Percentiles rank a stretch among this genome's conserved stretches.
Conservation (phyloP, 805 yeast species). For the Yarrowia keelungensis region DNA sequence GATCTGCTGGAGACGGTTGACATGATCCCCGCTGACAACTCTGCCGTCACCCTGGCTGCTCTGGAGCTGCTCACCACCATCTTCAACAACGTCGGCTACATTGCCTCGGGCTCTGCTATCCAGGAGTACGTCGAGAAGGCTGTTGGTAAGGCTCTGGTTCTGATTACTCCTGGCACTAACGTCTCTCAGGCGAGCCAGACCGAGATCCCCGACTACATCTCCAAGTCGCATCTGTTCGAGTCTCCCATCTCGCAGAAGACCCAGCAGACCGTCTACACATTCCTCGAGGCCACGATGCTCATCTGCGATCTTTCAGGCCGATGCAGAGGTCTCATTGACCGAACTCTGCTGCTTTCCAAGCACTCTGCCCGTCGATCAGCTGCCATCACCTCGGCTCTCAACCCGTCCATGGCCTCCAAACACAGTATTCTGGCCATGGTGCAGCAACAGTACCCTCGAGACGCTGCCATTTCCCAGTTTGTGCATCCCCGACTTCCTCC, state of each 20-base stretch:
- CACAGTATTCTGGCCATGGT: slow-evolving; percentile 77
- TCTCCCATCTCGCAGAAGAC: slow-evolving; percentile 21
- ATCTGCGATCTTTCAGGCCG: slow-evolving; percentile 64
- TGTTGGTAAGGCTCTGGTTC: slow-evolving; percentile 19
- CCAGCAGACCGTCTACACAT: slow-evolving; percentile 50
- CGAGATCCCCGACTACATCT: slow-evolving; percentile 41
- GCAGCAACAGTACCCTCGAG: slow-evolving; percentile 56
- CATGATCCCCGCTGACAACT: slow-evolving; percentile 37
- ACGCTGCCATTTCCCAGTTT: slow-evolving; percentile 62
- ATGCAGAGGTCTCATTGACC: slow-evolving; percentile 64
- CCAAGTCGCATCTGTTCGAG: slow-evolving; percentile 43
- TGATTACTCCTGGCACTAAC: slow-evolving; percentile 22
- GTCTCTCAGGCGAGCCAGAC: slow-evolving; percentile 29
- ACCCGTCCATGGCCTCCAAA: slow-evolving; percentile 67
- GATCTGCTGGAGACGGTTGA: slow-evolving; percentile 27
- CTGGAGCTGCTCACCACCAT: slow-evolving; percentile 15
- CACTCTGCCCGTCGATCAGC: slow-evolving; percentile 46
- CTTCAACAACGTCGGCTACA: slow-evolving; percentile 22
- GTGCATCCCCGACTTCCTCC: slow-evolving; percentile 79
- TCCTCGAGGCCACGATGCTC: slow-evolving; percentile 60
- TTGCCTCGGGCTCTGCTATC: slow-evolving; percentile 36
- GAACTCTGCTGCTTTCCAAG: slow-evolving; percentile 51
- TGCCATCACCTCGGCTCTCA: slow-evolving; percentile 65
- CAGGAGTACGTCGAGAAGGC: slow-evolving; percentile 35
- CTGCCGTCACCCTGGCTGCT: slow-evolving; percentile 23